Evolutionary conservation across 257 asterid species (phyloP).

Genomic region (Rhazya stricta): DNA sequence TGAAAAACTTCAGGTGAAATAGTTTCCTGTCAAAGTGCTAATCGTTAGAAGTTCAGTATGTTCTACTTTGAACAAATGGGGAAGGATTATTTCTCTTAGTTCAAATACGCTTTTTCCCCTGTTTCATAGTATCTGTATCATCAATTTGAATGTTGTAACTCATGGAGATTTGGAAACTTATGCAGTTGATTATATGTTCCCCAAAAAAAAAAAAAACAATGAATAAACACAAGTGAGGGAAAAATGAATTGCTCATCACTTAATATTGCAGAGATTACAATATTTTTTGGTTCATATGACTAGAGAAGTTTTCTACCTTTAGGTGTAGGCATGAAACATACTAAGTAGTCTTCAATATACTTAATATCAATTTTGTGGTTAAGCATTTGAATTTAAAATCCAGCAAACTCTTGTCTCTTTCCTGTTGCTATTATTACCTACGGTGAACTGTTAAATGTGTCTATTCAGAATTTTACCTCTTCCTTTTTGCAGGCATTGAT

Average conservation of each 20-base stretch:
- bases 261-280: neutral
- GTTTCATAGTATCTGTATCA: neutral
- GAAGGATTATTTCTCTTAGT: neutral
- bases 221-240: neutral
- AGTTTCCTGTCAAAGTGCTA: neutral
- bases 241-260: neutral
- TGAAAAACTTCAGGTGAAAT: neutral
- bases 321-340: neutral
- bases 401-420: neutral
- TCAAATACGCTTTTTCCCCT: neutral
- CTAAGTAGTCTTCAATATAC: neutral
- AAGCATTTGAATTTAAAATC: neutral
- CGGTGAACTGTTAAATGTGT: neutral
- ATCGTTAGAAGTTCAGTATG: neutral
- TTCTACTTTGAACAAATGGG: neutral
- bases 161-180: neutral
- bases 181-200: neutral
- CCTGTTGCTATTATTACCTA: neutral
- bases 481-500: slow-evolving; percentile 54
- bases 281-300: neutral
- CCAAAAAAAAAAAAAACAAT: neutral
- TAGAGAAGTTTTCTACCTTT: neutral
- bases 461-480: slow-evolving; percentile 4
- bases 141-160: neutral
- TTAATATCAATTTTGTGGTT: neutral